Base-by-base conservation (phyloP, 495 filamentous ascomycete genomes). In the Massariosphaeria phaeospora region DNA sequence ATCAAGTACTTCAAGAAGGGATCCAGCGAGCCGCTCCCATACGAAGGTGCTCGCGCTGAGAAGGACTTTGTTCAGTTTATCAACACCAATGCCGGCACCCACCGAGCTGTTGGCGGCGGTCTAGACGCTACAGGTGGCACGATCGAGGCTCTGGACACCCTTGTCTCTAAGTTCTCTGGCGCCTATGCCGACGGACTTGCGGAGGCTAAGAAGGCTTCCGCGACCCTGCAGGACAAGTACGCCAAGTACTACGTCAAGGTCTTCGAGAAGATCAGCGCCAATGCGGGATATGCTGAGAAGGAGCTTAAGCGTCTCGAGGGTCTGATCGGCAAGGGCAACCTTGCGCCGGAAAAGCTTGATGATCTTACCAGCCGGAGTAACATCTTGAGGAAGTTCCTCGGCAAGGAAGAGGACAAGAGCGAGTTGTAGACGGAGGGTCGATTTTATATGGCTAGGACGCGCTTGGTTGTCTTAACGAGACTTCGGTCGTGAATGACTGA, bases 1-100 rank as follows among this genome's bases (percentile, higher is more conserved):
- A 93, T 98, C 77, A 95, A 94, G 77, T 98, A 86, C 81, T 97
- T 97, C 79, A 84, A 91, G 66, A 85, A 84, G 72, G 91, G 91
- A 64, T 87, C 84, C 51, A 88, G 78, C 49, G 84, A 84, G 55
- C 68, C 84, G 11, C 75, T 84, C 59, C 64, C 76, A 30, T 98
- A 96, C 79, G 72, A 79, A 27, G 85, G 85, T 48, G 88, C 82
- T 53, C 91, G 93, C 60, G 74, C 77, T 15, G 90, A 95, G 77
- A 73, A 77, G 50, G 85, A 84, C 59, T 74, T 98, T 48, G 69
- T 95, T 55, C 69, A 77, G 25, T 98, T 86, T 78, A 67, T 98
- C 67, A 97, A 98, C 76, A 73, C 81, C 64, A 86, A 96, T 74
- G 77, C 90, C 25, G 91, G 91, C 46, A 95, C 91, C 0, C 82